phyloP scores from a whole-genome alignment of 768 basidiomycete genomes.

The Antrodiella citrinella region DNA sequence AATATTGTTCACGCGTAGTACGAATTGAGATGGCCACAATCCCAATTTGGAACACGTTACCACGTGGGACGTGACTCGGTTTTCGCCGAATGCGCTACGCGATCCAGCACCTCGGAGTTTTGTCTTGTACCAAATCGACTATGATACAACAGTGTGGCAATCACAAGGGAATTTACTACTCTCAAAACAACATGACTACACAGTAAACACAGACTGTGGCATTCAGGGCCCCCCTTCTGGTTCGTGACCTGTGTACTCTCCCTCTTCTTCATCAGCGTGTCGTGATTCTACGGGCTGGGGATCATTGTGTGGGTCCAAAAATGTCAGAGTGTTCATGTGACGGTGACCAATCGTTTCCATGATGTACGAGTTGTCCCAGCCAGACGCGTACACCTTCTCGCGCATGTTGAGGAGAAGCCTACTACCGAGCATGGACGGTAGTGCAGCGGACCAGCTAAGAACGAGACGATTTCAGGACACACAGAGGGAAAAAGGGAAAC shows the following conservation, averaged over 20 bases:
- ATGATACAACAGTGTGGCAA: too few species aligned
- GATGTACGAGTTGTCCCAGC: slow-evolving; percentile 6
- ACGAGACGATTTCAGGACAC: not conserved
- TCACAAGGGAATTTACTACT: not conserved
- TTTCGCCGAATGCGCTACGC: too few species aligned
- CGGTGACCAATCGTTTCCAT: slow-evolving; percentile 1
- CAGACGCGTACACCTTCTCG: slow-evolving; percentile 2
- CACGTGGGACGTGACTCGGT: too few species aligned
- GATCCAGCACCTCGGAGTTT: too few species aligned
- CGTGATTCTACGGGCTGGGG: not conserved
- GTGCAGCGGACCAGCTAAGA: slow-evolving; percentile 18
- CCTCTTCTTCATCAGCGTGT: not conserved
- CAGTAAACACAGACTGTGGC: not conserved
- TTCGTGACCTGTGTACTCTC: not conserved
- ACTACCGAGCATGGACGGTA: slow-evolving; percentile 19
- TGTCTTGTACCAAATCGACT: too few species aligned
- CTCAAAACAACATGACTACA: not conserved
- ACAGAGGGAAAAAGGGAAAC: not conserved
- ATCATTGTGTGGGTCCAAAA: too few species aligned
- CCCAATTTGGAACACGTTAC: too few species aligned
- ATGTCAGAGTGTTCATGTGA: not conserved
- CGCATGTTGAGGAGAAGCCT: slow-evolving; percentile 20
- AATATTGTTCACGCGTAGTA: too few species aligned
- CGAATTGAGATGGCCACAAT: too few species aligned
- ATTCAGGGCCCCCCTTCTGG: not conserved